Conservation (phyloP, 2,329 filamentous ascomycete species). For the Cordyceps cicadae region DNA sequence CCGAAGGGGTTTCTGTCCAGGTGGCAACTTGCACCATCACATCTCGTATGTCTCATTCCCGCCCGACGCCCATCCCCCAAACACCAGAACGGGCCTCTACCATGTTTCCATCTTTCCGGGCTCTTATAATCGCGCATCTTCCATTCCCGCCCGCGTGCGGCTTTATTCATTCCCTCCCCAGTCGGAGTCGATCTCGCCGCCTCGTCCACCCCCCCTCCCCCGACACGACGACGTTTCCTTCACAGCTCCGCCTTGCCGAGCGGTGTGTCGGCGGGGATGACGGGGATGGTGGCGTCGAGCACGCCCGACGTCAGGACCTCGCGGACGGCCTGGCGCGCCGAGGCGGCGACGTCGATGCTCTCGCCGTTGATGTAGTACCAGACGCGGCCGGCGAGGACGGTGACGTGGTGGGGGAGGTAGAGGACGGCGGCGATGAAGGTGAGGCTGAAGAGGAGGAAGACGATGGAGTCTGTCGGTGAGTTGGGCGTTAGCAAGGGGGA, state of each 20-base stretch:
- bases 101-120: background rate
- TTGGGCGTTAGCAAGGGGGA: background rate
- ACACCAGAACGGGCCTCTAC: background rate
- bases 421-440: constrained; percentile 78
- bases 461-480: constrained; percentile 64
- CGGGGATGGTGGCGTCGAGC: constrained; percentile 20
- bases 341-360: constrained; percentile 41
- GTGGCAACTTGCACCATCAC: background rate
- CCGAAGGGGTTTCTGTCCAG: background rate
- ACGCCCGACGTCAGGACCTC: constrained; percentile 20
- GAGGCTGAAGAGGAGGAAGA: constrained; percentile 84
- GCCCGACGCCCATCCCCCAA: no score
- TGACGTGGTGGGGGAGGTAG: constrained; percentile 88
- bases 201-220: no score
- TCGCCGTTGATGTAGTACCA: constrained; percentile 96
- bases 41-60: background rate
- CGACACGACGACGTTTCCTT: constrained; percentile 1
- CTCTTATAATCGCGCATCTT: background rate
- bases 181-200: no score
- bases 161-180: background rate
- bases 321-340: constrained; percentile 24
- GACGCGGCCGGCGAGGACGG: constrained; percentile 71
- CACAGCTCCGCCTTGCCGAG: constrained; percentile 28
- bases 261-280: constrained; percentile 18
- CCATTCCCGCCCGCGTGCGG: background rate